Conservation (phyloP, 352 stramenopile species). For the Phytophthora macrochlamydospora region DNA sequence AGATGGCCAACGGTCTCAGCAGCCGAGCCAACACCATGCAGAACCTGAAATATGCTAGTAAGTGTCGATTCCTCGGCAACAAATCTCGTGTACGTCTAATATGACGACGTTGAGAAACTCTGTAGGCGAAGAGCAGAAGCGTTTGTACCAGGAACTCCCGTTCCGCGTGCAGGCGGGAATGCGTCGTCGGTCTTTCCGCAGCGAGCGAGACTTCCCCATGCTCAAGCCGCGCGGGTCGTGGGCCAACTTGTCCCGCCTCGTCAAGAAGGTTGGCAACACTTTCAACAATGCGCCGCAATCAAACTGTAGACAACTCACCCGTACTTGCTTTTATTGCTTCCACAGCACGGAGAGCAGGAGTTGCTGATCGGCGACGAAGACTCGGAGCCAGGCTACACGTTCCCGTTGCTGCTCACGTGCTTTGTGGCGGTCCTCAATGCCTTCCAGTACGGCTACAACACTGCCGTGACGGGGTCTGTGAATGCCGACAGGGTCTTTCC, state of each 20-base stretch:
- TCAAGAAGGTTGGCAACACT: conserved; percentile 30
- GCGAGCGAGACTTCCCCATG: conserved; percentile 63
- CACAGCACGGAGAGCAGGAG: conserved; percentile 64
- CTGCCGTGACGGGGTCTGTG: conserved; percentile 64
- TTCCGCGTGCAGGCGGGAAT: conserved; percentile 68
- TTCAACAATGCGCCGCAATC: neutral
- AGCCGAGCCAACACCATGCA: conserved; percentile 73
- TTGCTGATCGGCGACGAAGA: conserved; percentile 44
- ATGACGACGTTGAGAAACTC: neutral
- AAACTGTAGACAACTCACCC: neutral
- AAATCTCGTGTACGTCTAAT: neutral
- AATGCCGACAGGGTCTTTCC: conserved; percentile 59
- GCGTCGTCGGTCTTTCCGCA: conserved; percentile 68
- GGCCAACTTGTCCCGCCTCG: conserved; percentile 53
- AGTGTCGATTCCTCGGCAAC: conserved; percentile 1
- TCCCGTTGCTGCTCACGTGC: conserved; percentile 60
- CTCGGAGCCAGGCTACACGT: conserved; percentile 62
- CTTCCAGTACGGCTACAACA: conserved; percentile 82
- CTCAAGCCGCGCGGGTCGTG: conserved; percentile 57
- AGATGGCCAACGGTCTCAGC: conserved; percentile 62
- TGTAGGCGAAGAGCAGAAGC: conserved; percentile 69
- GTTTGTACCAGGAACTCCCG: conserved; percentile 71
- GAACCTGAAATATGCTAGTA: conserved; percentile 72
- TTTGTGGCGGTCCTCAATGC: conserved; percentile 64
- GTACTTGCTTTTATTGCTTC: neutral